Evolutionary conservation across 192 early-diverging fungal species (phyloP), one percentile per base, ranked within the genome.

Genomic region (Irineochytrium annulatum): DNA sequence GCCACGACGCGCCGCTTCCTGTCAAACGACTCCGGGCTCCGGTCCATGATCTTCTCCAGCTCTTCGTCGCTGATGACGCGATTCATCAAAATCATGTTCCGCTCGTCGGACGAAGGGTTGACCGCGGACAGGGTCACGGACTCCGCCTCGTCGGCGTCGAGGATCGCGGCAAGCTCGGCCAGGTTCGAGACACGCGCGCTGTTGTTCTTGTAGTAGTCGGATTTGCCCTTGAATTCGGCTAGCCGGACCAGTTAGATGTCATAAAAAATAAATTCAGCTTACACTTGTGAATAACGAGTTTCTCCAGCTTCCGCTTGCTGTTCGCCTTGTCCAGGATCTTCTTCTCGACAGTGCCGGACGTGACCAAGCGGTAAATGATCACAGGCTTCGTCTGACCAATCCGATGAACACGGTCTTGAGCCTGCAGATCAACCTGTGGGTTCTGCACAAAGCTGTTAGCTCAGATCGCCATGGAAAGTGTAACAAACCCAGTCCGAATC

Each of bases 381-480:
- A 99, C 94, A 0, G 92, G 93, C 33, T 80, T 86, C 2, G 82
- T 89, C 63, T 99, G 96, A 27, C 96, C 96, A 62, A 99, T 96
- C 48, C 94, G 84, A 67, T 99, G 96, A 1, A 90, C 93, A 35
- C 96, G 87, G 71, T 97, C 94, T 70, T 64, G 60, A 24, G 96
- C 94, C 66, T 99, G 94, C 53, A 97, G 67, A 68, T 97, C 96
- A 71, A 89, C 88, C 84, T 99, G 96, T n/a, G 94, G 96, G 62
- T 99, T 98, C 90, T 89, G 22, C 3, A 27, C 13, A 57, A 13
- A 48, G 34, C 41, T 55, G 33, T 29, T 75, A 19, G 29, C 4
- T 60, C 6, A 49, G 20, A 60, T 8, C 3, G 26, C 24, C 35
- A 48, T 51, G 3, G 51, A 43, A n/a, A 20, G 32, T 5, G 43